Percentiles rank a stretch among this genome's conserved stretches.
Conservation (phyloP, 495 filamentous ascomycete genomes). For the Tuber magnatum region DNA sequence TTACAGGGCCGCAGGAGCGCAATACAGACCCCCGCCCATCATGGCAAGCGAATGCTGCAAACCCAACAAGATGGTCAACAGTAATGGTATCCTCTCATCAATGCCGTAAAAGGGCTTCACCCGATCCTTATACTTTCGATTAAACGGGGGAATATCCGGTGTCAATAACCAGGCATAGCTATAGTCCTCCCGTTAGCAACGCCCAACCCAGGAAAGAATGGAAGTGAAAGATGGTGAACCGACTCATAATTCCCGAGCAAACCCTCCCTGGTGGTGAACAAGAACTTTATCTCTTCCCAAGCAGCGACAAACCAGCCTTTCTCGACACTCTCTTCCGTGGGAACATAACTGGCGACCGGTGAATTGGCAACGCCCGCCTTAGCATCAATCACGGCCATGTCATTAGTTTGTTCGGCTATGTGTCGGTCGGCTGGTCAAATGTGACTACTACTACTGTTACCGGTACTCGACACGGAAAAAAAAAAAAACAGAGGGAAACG, state of each 20-base stretch:
- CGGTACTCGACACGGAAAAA: not conserved
- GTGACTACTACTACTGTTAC: not conserved
- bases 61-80: constrained; percentile 44
- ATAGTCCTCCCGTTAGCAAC: constrained; percentile 21
- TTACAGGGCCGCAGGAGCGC: not conserved
- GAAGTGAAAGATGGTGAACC: constrained; percentile 7
- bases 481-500: not conserved
- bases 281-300: constrained; percentile 42
- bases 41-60: constrained; percentile 44
- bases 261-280: constrained; percentile 42
- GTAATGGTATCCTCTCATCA: constrained; percentile 41
- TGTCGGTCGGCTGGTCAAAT: not conserved
- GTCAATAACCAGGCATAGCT: constrained; percentile 45
- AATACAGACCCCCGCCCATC: constrained; percentile 38
- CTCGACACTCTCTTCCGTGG: constrained; percentile 5
- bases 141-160: constrained; percentile 45
- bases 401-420: not conserved
- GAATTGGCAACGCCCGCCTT: not conserved
- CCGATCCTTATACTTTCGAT: constrained; percentile 43
- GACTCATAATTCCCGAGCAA: constrained; percentile 44
- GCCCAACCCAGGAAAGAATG: not conserved
- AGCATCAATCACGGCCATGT: not conserved
- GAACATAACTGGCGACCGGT: not conserved
- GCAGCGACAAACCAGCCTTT: constrained; percentile 21
- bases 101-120: constrained; percentile 45